phyloP scores from a whole-genome alignment of 2,329 filamentous ascomycete genomes.

The Akanthomyces uredinophilus region DNA sequence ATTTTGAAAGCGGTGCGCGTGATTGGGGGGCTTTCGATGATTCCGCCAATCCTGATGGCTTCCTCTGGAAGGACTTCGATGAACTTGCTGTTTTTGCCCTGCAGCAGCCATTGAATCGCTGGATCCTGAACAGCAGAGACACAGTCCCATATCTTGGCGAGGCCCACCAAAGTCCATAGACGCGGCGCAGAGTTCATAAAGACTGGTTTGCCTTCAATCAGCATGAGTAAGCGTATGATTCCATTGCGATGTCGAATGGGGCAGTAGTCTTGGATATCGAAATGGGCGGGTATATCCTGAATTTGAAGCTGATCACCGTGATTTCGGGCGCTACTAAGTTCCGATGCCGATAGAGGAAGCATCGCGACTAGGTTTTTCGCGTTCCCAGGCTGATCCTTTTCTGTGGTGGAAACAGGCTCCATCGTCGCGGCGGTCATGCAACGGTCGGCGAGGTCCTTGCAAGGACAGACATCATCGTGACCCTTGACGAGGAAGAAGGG shows the following conservation, averaged over 20 bases:
- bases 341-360: not conserved
- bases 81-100: slow-evolving; percentile 49
- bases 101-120: slow-evolving; percentile 55
- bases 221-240: slow-evolving; percentile 57
- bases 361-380: not conserved
- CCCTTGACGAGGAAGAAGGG: slow-evolving; percentile 30
- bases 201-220: slow-evolving; percentile 50
- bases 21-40: slow-evolving; percentile 38
- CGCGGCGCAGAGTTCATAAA: slow-evolving; percentile 60
- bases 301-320: not conserved
- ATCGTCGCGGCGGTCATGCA: not conserved
- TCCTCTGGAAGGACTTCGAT: slow-evolving; percentile 61
- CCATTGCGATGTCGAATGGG: slow-evolving; percentile 56
- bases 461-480: slow-evolving; percentile 38
- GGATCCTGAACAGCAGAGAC: slow-evolving; percentile 39
- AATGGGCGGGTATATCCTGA: slow-evolving; percentile 24
- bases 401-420: not conserved
- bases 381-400: no score
- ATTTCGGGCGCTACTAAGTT: not conserved
- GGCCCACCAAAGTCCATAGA: slow-evolving; percentile 60
- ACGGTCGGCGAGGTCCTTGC: slow-evolving; percentile 16
- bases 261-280: slow-evolving; percentile 54
- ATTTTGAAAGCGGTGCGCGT: slow-evolving; percentile 50
- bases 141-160: slow-evolving; percentile 57
- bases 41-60: slow-evolving; percentile 51